Evolutionary conservation across 257 asterid genomes (phyloP).

Genomic region (Echites panduratus): DNA sequence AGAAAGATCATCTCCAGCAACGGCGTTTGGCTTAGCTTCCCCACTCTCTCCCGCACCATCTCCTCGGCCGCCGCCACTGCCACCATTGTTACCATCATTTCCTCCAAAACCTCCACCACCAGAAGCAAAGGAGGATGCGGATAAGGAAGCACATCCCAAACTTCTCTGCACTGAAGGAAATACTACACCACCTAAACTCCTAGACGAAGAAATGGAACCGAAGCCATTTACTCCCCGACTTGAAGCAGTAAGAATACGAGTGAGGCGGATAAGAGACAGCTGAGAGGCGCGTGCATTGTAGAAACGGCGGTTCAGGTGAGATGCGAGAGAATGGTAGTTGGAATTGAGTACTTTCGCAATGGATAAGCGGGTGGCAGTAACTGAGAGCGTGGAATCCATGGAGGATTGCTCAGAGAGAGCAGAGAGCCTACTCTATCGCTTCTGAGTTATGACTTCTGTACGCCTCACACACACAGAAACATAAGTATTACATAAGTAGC

Average conservation of each 20-base stretch:
- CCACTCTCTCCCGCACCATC: conserved; percentile 57
- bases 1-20: conserved; percentile 46
- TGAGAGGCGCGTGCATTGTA: conserved; percentile 33
- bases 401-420: not conserved
- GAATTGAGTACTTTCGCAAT: conserved; percentile 42
- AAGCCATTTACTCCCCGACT: conserved; percentile 20
- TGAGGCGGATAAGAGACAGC: conserved; percentile 39
- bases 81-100: conserved; percentile 32
- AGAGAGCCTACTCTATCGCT: not conserved
- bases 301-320: conserved; percentile 45
- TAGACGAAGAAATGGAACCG: conserved; percentile 25
- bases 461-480: too few relatives aligned
- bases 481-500: too few relatives aligned
- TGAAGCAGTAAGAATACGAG: conserved; percentile 9
- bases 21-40: conserved; percentile 44
- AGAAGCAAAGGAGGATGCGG: conserved; percentile 53
- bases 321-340: conserved; percentile 38
- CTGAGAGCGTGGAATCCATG: conserved; percentile 66
- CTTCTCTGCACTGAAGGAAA: conserved; percentile 22
- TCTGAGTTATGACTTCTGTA: not conserved
- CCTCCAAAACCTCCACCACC: conserved; percentile 75
- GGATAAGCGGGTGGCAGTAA: conserved; percentile 36
- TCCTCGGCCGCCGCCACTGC: conserved; percentile 47
- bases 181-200: conserved; percentile 23
- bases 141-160: conserved; percentile 39